phyloP scores from a whole-genome alignment of 2,329 filamentous ascomycete species.

The Pestalotiopsis sp. region DNA sequence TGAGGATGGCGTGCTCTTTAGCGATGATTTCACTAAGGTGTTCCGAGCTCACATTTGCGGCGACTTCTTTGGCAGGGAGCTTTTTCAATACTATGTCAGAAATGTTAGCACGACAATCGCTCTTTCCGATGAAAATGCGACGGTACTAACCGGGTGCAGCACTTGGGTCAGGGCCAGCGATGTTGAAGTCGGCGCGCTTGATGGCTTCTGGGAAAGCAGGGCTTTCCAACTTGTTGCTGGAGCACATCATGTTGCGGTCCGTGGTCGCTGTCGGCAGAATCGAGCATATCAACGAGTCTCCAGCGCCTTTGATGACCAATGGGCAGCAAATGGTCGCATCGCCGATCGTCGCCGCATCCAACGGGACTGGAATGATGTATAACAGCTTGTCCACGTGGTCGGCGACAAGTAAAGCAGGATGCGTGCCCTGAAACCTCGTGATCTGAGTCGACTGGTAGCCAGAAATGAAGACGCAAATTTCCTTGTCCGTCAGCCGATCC shows the following conservation, averaged over 20 bases:
- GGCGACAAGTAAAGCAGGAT: constrained; percentile 22
- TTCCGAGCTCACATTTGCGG: not conserved
- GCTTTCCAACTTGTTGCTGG: constrained; percentile 14
- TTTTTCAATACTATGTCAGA: not conserved
- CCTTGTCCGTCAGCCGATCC: constrained; percentile 17
- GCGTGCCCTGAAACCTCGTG: constrained; percentile 19
- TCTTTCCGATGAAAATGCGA: not conserved
- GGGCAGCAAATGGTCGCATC: constrained; percentile 26
- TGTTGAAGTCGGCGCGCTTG: not conserved
- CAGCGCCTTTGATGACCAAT: constrained; percentile 25
- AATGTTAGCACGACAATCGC: not conserved
- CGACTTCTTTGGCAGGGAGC: not conserved
- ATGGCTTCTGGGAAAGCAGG: not conserved
- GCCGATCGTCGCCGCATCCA: constrained; percentile 28
- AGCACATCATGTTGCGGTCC: constrained; percentile 20
- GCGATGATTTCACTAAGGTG: not conserved
- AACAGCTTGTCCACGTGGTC: constrained; percentile 18
- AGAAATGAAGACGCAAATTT: constrained; percentile 26
- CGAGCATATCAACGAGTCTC: constrained; percentile 25
- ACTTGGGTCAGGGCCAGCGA: not conserved
- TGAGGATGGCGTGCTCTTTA: not conserved
- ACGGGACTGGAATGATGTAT: constrained; percentile 28
- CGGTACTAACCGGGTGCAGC: not conserved
- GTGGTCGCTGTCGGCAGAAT: constrained; percentile 26
- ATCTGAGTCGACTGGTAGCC: constrained; percentile 21